phyloP scores from a whole-genome alignment of 805 yeast genomes.

The Kuraishia molischiana region DNA sequence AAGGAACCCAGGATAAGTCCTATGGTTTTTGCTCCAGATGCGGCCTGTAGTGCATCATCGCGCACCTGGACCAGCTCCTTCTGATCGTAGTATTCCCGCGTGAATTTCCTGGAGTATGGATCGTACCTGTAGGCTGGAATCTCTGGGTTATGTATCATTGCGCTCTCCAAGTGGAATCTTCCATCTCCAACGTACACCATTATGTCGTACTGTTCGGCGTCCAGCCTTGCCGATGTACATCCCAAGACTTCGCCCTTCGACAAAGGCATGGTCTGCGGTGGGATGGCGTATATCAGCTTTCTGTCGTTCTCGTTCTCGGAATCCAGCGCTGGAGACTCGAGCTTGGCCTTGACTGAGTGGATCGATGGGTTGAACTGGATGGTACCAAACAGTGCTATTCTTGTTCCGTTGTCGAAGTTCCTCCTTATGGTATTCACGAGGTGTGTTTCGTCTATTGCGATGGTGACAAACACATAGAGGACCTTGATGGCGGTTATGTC shows the following conservation, averaged over 20 bases:
- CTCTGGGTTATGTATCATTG: slow-evolving; percentile 95
- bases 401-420: slow-evolving; percentile 55
- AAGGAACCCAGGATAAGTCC: slow-evolving; percentile 88
- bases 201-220: slow-evolving; percentile 54
- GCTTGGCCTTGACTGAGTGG: slow-evolving; percentile 60
- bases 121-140: slow-evolving; percentile 91
- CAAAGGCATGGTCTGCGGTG: slow-evolving; percentile 89
- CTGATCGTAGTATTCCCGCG: slow-evolving; percentile 83
- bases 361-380: slow-evolving; percentile 95
- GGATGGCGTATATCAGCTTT: slow-evolving; percentile 48
- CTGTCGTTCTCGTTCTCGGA: slow-evolving; percentile 10
- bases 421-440: slow-evolving; percentile 63
- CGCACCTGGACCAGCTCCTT: slow-evolving; percentile 70
- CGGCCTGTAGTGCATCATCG: slow-evolving; percentile 60
- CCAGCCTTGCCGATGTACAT: slow-evolving; percentile 83
- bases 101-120: slow-evolving; percentile 88
- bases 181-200: slow-evolving; percentile 96
- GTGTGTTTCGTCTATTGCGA: slow-evolving; percentile 77
- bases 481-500: slow-evolving; percentile 88
- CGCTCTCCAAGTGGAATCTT: slow-evolving; percentile 86
- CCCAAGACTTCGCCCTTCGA: slow-evolving; percentile 96
- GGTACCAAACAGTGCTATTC: slow-evolving; percentile 85
- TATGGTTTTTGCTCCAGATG: slow-evolving; percentile 49
- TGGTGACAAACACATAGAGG: slow-evolving; percentile 91
- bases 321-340: slow-evolving; percentile 27